Conservation (phyloP, 768 basidiomycete species). For the Rhizopogon vulgaris region DNA sequence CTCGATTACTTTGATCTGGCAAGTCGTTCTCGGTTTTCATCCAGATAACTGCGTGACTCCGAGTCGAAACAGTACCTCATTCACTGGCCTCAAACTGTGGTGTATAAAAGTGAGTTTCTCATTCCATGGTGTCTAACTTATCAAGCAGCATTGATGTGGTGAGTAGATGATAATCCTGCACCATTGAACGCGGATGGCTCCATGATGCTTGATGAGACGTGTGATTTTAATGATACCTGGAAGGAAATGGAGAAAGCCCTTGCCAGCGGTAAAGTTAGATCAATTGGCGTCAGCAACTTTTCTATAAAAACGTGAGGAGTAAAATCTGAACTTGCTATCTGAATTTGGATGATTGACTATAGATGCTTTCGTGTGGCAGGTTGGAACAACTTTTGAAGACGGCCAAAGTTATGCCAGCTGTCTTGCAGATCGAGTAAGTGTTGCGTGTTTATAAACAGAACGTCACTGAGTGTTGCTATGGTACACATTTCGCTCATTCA, state of each 20-base stretch:
- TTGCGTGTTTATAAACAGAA: conserved; percentile 13
- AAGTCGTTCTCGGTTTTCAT: neutral
- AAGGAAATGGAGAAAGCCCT: conserved; percentile 23
- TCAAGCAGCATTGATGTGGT: neutral
- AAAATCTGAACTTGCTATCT: conserved; percentile 26
- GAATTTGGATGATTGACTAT: conserved; percentile 2
- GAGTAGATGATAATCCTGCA: conserved; percentile 3
- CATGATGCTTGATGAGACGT: conserved; percentile 16
- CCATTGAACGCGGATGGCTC: conserved; percentile 14
- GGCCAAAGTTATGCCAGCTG: conserved; percentile 37
- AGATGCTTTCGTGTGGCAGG: neutral
- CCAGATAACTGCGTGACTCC: neutral
- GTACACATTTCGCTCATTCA: conserved; percentile 15
- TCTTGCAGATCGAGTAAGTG: conserved; percentile 32
- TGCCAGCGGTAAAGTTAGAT: conserved; percentile 35
- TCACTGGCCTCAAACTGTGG: conserved; percentile 31
- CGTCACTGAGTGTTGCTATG: conserved; percentile 27
- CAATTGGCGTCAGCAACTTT: conserved; percentile 56
- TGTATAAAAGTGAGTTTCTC: conserved; percentile 11
- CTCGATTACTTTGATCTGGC: conserved; percentile 42
- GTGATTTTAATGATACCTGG: conserved; percentile 31
- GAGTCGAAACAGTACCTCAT: conserved; percentile 27
- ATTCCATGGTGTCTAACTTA: too few relatives aligned
- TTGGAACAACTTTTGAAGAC: conserved; percentile 4
- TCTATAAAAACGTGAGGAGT: conserved; percentile 36